phyloP scores from a whole-genome alignment of 2,329 filamentous ascomycete genomes.

The Coniochaeta sp. region DNA sequence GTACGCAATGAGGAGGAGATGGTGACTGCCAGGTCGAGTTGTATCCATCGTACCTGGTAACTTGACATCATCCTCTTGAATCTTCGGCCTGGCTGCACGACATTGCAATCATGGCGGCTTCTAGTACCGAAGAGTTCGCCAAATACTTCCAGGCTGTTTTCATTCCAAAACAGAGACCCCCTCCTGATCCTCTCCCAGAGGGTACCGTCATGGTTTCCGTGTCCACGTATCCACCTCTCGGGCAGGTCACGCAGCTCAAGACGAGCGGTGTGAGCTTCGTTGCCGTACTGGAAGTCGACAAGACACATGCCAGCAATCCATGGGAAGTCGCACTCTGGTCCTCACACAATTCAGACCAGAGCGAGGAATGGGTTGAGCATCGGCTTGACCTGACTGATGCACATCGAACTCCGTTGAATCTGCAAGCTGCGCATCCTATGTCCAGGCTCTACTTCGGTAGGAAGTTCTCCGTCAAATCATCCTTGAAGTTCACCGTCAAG shows the following conservation, averaged over 20 bases:
- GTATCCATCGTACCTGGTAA: too few species aligned
- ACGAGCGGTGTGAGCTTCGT: constrained; percentile 49
- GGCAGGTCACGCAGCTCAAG: constrained; percentile 60
- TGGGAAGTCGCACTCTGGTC: constrained; percentile 78
- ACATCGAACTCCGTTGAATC: constrained; percentile 34
- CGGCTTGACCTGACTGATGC: constrained; percentile 19
- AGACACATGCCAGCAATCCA: constrained; percentile 40
- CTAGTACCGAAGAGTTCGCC: constrained; percentile 18
- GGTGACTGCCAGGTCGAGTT: neutral
- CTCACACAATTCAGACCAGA: constrained; percentile 34
- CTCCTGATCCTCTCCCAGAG: constrained; percentile 12
- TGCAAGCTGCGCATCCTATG: constrained; percentile 35
- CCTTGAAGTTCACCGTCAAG: constrained; percentile 62
- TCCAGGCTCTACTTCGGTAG: constrained; percentile 47
- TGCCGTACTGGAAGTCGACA: constrained; percentile 61
- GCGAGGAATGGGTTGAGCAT: constrained; percentile 48
- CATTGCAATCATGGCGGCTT: neutral
- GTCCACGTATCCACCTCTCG: constrained; percentile 62
- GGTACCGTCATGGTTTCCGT: constrained; percentile 27
- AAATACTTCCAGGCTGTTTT: constrained; percentile 24
- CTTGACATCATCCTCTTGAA: neutral
- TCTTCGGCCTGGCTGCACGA: neutral
- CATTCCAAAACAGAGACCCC: constrained; percentile 28
- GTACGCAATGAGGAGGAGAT: neutral
- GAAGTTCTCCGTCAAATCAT: constrained; percentile 37